A percentile compares a stretch with the other conserved stretches of the same genome.
phyloP scores from a whole-genome alignment of 192 early-diverging fungal species.

The Linnemannia exigua region DNA sequence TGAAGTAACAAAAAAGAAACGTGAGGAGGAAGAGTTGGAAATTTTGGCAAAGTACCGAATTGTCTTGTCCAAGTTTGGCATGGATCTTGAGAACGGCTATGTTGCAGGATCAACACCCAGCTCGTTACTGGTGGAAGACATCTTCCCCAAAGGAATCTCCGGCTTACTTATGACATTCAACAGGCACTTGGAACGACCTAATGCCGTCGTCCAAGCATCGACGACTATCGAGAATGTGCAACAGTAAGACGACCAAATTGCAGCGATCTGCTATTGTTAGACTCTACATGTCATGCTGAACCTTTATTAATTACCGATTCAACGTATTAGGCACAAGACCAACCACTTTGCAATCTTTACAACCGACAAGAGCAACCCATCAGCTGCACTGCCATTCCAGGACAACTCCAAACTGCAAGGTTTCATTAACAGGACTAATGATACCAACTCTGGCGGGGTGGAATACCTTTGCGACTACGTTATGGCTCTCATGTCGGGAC shows the following conservation, averaged over 20 bases:
- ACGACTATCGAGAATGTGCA: conserved; percentile 31
- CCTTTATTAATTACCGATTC: neutral
- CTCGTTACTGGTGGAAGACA: neutral
- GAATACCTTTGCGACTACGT: conserved; percentile 43
- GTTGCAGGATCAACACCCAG: conserved; percentile 11
- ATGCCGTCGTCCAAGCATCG: conserved; percentile 43
- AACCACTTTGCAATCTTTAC: conserved; percentile 56
- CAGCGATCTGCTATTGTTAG: neutral
- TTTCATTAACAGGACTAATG: conserved; percentile 31
- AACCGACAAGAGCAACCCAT: conserved; percentile 15
- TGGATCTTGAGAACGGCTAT: conserved; percentile 47
- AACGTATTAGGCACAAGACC: conserved; percentile 32
- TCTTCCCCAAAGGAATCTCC: conserved; percentile 38
- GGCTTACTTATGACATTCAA: conserved; percentile 35
- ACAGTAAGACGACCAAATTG: conserved; percentile 25
- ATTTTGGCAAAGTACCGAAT: conserved; percentile 50
- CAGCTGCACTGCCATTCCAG: conserved; percentile 12
- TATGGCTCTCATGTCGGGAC: conserved; percentile 17
- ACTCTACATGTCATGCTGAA: neutral
- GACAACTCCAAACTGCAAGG: conserved; percentile 2
- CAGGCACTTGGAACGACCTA: conserved; percentile 48
- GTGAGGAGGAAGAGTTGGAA: conserved; percentile 52
- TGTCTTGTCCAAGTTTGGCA: conserved; percentile 47
- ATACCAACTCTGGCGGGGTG: conserved; percentile 40
- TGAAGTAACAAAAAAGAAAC: conserved; percentile 53